phyloP scores from a whole-genome alignment of 164 flowering plant species.

The Piper longum region DNA sequence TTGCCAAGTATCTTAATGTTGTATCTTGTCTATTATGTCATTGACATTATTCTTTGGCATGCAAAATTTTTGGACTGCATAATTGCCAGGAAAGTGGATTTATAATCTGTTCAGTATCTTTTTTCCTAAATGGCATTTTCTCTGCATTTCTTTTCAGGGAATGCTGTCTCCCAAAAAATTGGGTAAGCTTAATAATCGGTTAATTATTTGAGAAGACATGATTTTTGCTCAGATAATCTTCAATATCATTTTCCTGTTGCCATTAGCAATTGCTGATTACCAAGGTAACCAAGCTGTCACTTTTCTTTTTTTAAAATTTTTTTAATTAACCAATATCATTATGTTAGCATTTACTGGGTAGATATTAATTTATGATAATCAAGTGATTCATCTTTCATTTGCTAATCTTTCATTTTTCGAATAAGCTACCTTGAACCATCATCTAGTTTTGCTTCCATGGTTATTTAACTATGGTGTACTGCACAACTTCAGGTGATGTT shows the following conservation, averaged over 20 bases:
- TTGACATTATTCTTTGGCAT: too few relatives aligned
- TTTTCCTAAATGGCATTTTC: background rate
- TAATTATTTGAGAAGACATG: slow-evolving; percentile 15
- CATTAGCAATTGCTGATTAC: slow-evolving; percentile 29
- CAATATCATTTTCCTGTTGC: slow-evolving; percentile 22
- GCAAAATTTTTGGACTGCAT: too few relatives aligned
- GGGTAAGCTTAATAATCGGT: background rate
- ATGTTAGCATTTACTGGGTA: too few relatives aligned
- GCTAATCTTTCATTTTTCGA: background rate
- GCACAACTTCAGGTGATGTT: slow-evolving; percentile 48
- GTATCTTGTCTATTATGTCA: too few relatives aligned
- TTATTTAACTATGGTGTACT: background rate
- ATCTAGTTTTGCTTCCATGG: background rate
- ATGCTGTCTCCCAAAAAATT: background rate
- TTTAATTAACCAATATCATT: background rate
- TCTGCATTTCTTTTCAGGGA: background rate
- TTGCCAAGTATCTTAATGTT: too few relatives aligned
- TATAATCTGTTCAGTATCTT: too few relatives aligned
- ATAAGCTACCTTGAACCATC: background rate
- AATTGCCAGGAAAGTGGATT: too few relatives aligned
- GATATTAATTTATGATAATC: background rate
- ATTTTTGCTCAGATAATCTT: slow-evolving; percentile 17
- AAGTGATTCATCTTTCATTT: background rate
- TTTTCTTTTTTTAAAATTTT: background rate
- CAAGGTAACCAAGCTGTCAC: slow-evolving; percentile 29